Conservation (phyloP, 2,329 filamentous ascomycete genomes). For the Colletotrichum caudatum region DNA sequence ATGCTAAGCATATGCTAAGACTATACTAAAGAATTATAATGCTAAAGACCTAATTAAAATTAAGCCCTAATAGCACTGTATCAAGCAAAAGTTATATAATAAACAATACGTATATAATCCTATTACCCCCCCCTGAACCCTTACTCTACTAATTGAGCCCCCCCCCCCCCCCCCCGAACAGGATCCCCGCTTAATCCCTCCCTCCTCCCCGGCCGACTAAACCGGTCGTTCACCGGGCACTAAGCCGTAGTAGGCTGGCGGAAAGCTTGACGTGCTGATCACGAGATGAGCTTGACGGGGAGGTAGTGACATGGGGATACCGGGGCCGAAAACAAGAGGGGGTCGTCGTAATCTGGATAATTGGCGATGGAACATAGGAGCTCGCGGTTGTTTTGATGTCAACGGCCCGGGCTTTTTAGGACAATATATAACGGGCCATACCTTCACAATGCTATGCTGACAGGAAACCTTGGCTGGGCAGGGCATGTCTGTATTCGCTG, state of each 20-base stretch:
- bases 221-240: background rate
- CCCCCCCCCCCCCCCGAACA: too few relatives aligned
- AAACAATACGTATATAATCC: too few relatives aligned
- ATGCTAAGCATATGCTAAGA: too few relatives aligned
- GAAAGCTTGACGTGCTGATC: background rate
- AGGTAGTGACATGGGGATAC: conserved; percentile 14
- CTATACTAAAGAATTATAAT: too few relatives aligned
- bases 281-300: conserved; percentile 6
- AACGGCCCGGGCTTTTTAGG: too few relatives aligned
- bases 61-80: too few relatives aligned
- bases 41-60: too few relatives aligned
- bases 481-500: background rate
- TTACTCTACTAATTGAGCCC: too few relatives aligned
- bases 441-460: background rate
- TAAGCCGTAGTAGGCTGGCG: conserved; percentile 23
- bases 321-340: conserved; percentile 16
- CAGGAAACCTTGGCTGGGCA: background rate
- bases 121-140: too few relatives aligned
- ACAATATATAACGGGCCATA: background rate
- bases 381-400: background rate
- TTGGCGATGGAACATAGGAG: background rate
- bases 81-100: too few relatives aligned
- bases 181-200: background rate
- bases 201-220: conserved; percentile 15
- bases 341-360: background rate